A percentile compares a stretch with the other conserved stretches of the same genome.
phyloP scores from a whole-genome alignment of 1,139 yeast species.

The Hansenula lynferdii region DNA sequence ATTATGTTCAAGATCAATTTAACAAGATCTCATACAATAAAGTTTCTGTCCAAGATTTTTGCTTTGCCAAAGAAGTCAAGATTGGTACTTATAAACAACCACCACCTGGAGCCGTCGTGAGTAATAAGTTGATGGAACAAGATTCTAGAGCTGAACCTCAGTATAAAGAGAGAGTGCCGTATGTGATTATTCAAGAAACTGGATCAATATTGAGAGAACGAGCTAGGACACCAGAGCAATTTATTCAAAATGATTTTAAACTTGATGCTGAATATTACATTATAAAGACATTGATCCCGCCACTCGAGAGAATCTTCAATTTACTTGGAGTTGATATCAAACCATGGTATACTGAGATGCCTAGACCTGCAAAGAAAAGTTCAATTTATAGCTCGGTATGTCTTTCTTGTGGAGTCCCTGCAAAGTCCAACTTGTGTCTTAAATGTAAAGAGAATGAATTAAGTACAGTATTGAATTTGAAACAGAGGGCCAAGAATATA shows the following conservation, averaged over 20 bases:
- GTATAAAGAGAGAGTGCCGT: constrained; percentile 83
- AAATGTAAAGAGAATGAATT: constrained; percentile 28
- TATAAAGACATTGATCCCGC: constrained; percentile 78
- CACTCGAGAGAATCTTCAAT: constrained; percentile 78
- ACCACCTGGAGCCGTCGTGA: constrained; percentile 90
- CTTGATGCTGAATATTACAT: constrained; percentile 86
- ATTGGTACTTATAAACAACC: constrained; percentile 78
- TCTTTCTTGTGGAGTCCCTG: constrained; percentile 18
- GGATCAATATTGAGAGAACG: constrained; percentile 72
- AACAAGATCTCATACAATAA: constrained; percentile 54
- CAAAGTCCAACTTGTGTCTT: constrained; percentile 27
- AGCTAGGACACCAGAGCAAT: constrained; percentile 73
- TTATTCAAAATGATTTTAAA: constrained; percentile 41
- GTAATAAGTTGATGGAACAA: constrained; percentile 51
- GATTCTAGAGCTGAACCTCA: constrained; percentile 84
- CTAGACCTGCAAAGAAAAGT: constrained; percentile 26
- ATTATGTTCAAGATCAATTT: constrained; percentile 62
- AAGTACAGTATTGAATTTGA: constrained; percentile 21
- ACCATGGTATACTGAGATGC: constrained; percentile 76
- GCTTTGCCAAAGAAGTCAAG: constrained; percentile 88
- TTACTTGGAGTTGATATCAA: constrained; percentile 76
- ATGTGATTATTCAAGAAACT: constrained; percentile 69
- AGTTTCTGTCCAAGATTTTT: constrained; percentile 73
- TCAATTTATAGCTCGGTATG: constrained; percentile 12
- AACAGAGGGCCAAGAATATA: constrained; percentile 12